Evolutionary conservation across 805 yeast species (phyloP).

Genomic region (Metschnikowia continentalis): DNA sequence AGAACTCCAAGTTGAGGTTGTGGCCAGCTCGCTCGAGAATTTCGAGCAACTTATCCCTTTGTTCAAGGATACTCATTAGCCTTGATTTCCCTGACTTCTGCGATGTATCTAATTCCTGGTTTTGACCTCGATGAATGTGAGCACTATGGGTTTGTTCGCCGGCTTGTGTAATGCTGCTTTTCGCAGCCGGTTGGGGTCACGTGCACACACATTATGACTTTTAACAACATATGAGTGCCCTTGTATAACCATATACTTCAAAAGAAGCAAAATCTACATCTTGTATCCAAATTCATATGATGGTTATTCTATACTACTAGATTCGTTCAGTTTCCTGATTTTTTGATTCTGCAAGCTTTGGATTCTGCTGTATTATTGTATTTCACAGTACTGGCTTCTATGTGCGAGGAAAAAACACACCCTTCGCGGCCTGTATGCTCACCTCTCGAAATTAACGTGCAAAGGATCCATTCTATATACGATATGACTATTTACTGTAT

Average conservation of each 20-base stretch:
- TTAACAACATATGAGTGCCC: too few species aligned
- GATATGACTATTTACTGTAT: not conserved
- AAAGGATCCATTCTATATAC: not conserved
- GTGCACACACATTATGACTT: not conserved
- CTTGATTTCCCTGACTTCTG: not conserved
- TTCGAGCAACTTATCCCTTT: constrained; percentile 7
- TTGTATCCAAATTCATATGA: too few species aligned
- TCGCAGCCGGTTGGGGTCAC: constrained; percentile 3
- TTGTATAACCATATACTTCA: too few species aligned
- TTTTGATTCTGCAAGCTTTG: too few species aligned
- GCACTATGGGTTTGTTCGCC: not conserved
- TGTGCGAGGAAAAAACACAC: not conserved
- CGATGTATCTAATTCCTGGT: not conserved
- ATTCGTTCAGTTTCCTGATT: too few species aligned
- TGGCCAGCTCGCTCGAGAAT: constrained; percentile 11
- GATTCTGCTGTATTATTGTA: not conserved
- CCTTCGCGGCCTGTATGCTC: not conserved
- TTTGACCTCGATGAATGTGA: not conserved
- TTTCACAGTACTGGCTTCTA: not conserved
- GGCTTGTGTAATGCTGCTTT: constrained; percentile 6
- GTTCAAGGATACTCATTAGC: constrained; percentile 4
- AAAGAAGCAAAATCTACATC: too few species aligned
- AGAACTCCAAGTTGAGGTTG: constrained; percentile 8
- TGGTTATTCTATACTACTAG: too few species aligned
- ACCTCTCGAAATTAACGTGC: not conserved